phyloP scores from a whole-genome alignment of 352 stramenopile genomes.

The Phytophthora citrophthora region DNA sequence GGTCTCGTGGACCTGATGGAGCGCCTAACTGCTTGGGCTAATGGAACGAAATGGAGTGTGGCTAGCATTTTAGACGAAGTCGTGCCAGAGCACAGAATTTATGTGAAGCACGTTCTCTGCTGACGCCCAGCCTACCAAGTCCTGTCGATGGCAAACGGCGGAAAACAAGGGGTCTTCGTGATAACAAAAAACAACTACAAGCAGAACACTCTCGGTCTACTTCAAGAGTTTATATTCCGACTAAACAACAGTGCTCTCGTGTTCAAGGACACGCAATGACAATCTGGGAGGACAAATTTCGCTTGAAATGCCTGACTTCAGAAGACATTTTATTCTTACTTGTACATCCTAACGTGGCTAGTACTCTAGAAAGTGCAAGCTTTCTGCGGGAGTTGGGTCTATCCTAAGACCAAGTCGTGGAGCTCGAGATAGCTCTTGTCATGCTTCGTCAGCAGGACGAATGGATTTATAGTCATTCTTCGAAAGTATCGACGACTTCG shows the following conservation, averaged over 20 bases:
- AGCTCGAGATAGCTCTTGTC: conserved; percentile 57
- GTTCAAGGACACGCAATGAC: conserved; percentile 24
- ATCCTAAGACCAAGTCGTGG: conserved; percentile 58
- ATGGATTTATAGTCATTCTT: conserved; percentile 50
- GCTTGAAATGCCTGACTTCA: conserved; percentile 31
- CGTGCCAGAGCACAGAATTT: conserved; percentile 40
- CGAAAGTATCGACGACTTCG: conserved; percentile 18
- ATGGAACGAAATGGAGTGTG: conserved; percentile 31
- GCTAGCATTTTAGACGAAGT: conserved; percentile 41
- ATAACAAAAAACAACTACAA: conserved; percentile 13
- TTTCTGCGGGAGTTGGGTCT: conserved; percentile 41
- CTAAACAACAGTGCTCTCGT: background rate
- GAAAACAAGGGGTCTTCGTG: background rate
- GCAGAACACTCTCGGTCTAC: background rate
- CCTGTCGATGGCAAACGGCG: conserved; percentile 1
- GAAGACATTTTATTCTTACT: conserved; percentile 62
- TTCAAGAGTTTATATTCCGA: background rate
- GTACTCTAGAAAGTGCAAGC: conserved; percentile 49
- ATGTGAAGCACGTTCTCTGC: conserved; percentile 23
- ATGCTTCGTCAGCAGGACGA: conserved; percentile 29
- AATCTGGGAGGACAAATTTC: conserved; percentile 75
- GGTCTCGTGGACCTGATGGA: conserved; percentile 18
- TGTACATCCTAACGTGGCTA: conserved; percentile 40
- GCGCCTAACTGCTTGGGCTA: conserved; percentile 23
- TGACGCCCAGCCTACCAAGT: conserved; percentile 8